phyloP scores from a whole-genome alignment of 2,329 filamentous ascomycete species.

The Diaporthe eres region DNA sequence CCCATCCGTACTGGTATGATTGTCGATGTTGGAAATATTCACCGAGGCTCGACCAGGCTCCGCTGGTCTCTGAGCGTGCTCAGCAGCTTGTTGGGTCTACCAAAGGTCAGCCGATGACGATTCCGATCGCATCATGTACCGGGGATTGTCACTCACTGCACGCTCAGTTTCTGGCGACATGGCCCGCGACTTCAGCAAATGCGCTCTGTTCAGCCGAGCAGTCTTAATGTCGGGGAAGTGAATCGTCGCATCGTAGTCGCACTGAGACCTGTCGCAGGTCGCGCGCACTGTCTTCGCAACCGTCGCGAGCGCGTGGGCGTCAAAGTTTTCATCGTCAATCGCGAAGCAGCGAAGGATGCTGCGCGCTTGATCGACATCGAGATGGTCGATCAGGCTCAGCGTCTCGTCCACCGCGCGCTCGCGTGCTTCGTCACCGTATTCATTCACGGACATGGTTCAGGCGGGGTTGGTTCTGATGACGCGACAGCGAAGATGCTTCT shows the following conservation, averaged over 20 bases:
- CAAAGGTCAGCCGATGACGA: background rate
- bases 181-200: background rate
- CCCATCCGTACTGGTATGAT: background rate
- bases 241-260: background rate
- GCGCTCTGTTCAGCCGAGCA: conserved; percentile 1
- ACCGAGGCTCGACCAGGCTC: background rate
- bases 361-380: background rate
- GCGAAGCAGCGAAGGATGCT: conserved; percentile 7
- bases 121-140: no score
- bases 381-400: background rate
- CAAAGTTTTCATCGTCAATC: conserved; percentile 13
- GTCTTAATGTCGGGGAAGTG: background rate
- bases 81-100: background rate
- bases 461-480: background rate
- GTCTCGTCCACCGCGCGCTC: background rate
- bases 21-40: background rate
- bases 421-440: background rate
- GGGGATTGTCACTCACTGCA: background rate
- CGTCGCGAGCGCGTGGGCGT: background rate
- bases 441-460: background rate
- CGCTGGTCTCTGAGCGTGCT: background rate
- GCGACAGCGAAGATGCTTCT: background rate
- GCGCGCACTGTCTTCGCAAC: background rate
- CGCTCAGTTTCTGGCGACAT: background rate
- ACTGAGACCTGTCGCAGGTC: background rate